Percentiles rank a stretch among this genome's conserved stretches.
These are phyloP conservation scores for Xylaria sp. DNA, from an alignment of 2,329 filamentous ascomycete species.

Conservation along the genomic window DNA sequence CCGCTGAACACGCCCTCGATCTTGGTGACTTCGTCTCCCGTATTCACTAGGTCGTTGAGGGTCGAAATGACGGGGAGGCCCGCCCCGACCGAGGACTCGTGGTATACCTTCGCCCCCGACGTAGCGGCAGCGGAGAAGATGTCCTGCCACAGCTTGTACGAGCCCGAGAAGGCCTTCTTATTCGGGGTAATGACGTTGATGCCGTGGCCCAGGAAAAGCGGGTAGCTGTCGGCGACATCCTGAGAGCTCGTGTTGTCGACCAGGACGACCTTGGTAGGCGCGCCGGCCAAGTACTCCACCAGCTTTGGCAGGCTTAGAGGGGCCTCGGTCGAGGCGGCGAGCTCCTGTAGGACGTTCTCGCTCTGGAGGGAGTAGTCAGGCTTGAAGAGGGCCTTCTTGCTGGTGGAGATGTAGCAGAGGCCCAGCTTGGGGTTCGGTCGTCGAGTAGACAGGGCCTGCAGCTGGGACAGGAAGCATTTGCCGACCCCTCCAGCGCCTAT, in stretches of 20 bases:
- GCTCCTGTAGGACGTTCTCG: slow-evolving; percentile 61
- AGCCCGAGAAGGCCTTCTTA: slow-evolving; percentile 95
- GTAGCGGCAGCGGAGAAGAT: slow-evolving; percentile 77
- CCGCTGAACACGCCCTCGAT: slow-evolving; percentile 98
- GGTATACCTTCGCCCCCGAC: slow-evolving; percentile 82
- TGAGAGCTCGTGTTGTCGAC: slow-evolving; percentile 97
- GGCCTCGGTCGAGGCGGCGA: slow-evolving; percentile 65
- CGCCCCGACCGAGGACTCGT: slow-evolving; percentile 92
- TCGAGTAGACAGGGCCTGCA: slow-evolving; percentile 67
- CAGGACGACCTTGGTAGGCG: slow-evolving; percentile 78
- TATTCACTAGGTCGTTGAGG: slow-evolving; percentile 89
- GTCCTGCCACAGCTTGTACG: slow-evolving; percentile 78
- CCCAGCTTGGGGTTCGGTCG: slow-evolving; percentile 71
- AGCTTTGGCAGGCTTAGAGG: slow-evolving; percentile 71
- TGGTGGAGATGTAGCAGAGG: slow-evolving; percentile 84
- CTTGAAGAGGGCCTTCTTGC: slow-evolving; percentile 78
- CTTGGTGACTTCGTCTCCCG: slow-evolving; percentile 86
- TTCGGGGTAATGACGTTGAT: slow-evolving; percentile 95
- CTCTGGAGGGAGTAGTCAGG: slow-evolving; percentile 71
- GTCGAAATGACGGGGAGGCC: slow-evolving; percentile 93
- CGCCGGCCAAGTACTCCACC: slow-evolving; percentile 74
- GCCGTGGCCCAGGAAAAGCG: slow-evolving; percentile 75
- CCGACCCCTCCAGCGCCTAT: slow-evolving; percentile 90
- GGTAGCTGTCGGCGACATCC: slow-evolving; percentile 81
- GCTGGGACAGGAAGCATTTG: slow-evolving; percentile 84